These are phyloP conservation scores for Lindgomyces ingoldianus DNA, from an alignment of 495 filamentous ascomycete species.

Conservation along the genomic window DNA sequence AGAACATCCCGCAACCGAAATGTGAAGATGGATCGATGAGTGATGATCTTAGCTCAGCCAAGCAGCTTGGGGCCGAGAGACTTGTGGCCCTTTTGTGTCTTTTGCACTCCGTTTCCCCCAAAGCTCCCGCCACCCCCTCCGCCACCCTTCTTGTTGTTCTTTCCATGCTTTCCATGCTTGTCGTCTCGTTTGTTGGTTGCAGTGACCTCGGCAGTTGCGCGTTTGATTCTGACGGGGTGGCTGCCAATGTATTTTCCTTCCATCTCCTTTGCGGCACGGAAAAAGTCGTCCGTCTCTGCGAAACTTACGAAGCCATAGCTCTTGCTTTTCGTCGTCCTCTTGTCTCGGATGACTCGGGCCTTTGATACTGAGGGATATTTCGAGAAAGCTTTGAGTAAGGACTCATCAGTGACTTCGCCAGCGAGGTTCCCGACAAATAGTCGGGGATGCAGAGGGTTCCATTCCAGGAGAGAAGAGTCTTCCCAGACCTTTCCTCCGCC, in stretches of 20 bases:
- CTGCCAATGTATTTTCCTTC: slow-evolving; percentile 98
- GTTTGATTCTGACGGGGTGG: slow-evolving; percentile 82
- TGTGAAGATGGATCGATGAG: too few relatives aligned
- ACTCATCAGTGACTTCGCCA: slow-evolving; percentile 98
- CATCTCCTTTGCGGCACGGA: slow-evolving; percentile 94
- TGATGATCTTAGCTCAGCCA: slow-evolving; percentile 7
- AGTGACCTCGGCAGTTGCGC: slow-evolving; percentile 88
- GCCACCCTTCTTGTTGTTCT: slow-evolving; percentile 19
- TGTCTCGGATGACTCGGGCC: slow-evolving; percentile 93
- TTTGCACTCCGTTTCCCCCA: slow-evolving; percentile 18
- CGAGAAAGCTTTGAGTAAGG: slow-evolving; percentile 86
- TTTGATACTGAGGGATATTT: slow-evolving; percentile 86
- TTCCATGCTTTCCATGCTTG: slow-evolving; percentile 43
- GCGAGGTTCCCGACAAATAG: slow-evolving; percentile 96
- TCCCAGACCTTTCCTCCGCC: slow-evolving; percentile 91
- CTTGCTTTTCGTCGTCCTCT: slow-evolving; percentile 90
- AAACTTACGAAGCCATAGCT: slow-evolving; percentile 97
- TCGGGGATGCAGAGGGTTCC: slow-evolving; percentile 93
- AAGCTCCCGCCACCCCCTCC: neutral
- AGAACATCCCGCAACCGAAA: too few relatives aligned
- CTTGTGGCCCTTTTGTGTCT: slow-evolving; percentile 16
- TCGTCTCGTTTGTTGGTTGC: slow-evolving; percentile 49
- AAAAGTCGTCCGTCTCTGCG: slow-evolving; percentile 91
- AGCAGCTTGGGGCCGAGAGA: slow-evolving; percentile 15
- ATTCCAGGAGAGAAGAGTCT: slow-evolving; percentile 83